phyloP scores from a whole-genome alignment of 2,329 filamentous ascomycete species.

The Tolypocladium paradoxum region DNA sequence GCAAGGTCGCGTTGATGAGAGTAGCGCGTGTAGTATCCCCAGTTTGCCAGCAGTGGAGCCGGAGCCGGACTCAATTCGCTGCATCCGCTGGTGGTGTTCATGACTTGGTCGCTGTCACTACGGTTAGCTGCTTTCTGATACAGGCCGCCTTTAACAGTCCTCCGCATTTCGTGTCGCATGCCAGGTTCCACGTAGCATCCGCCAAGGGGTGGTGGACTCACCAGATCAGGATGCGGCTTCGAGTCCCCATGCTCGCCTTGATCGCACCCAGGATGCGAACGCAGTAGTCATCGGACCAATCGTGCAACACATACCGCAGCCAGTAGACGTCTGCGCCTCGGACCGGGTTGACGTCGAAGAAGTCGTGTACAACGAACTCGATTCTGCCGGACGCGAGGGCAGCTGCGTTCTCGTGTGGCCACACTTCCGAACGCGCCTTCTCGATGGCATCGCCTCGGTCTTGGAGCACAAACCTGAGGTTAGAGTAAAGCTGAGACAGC shows the following conservation, averaged over 20 bases:
- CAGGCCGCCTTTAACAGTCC: no score
- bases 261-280: slow-evolving; percentile 15
- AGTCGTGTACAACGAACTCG: slow-evolving; percentile 17
- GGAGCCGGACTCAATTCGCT: slow-evolving; percentile 17
- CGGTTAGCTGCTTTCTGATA: background rate
- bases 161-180: no score
- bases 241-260: slow-evolving; percentile 8
- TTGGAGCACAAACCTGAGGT: slow-evolving; percentile 23
- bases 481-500: slow-evolving; percentile 13
- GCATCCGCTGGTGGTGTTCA: slow-evolving; percentile 21
- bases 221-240: slow-evolving; percentile 9
- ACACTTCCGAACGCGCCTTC: slow-evolving; percentile 14
- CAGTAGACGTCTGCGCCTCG: slow-evolving; percentile 19
- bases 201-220: background rate
- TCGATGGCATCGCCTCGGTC: slow-evolving; percentile 19
- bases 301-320: slow-evolving; percentile 19
- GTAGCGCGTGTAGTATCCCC: slow-evolving; percentile 20
- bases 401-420: slow-evolving; percentile 15
- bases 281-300: slow-evolving; percentile 24
- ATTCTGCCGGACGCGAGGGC: slow-evolving; percentile 6
- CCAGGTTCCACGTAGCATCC: no score
- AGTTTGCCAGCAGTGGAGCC: slow-evolving; percentile 20
- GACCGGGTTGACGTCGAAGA: slow-evolving; percentile 20
- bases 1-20: slow-evolving; percentile 19
- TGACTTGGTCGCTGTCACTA: slow-evolving; percentile 20